These are phyloP conservation scores for Talaromyces albobiverticillius DNA, from an alignment of 2,329 filamentous ascomycete genomes.

Conservation along the genomic window DNA sequence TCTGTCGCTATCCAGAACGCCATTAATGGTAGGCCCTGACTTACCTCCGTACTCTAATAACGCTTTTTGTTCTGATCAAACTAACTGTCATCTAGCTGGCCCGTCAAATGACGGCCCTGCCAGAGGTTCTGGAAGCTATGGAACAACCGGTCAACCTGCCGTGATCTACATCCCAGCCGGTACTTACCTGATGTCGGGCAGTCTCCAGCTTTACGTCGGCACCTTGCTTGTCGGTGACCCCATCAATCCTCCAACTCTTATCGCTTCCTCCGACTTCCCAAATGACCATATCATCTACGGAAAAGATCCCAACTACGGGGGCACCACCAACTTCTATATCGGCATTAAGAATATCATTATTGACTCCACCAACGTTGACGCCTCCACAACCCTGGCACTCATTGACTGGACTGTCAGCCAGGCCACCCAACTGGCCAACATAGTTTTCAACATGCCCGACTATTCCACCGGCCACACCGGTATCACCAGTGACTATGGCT, in stretches of 20 bases:
- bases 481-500: constrained; percentile 16
- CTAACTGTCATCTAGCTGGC: constrained; percentile 19
- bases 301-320: constrained; percentile 18
- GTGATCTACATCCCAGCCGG: constrained; percentile 29
- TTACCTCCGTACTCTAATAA: neutral
- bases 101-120: constrained; percentile 22
- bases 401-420: constrained; percentile 36
- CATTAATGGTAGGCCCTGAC: constrained; percentile 27
- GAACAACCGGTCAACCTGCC: constrained; percentile 28
- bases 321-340: constrained; percentile 30
- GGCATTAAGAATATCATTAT: constrained; percentile 31
- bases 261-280: constrained; percentile 23
- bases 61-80: neutral
- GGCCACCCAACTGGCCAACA: constrained; percentile 30
- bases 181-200: constrained; percentile 23
- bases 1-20: constrained; percentile 28
- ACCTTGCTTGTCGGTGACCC: constrained; percentile 33
- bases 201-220: constrained; percentile 26
- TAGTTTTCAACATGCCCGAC: constrained; percentile 31
- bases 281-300: constrained; percentile 29
- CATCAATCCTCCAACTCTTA: constrained; percentile 27
- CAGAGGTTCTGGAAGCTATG: constrained; percentile 24
- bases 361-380: constrained; percentile 25
- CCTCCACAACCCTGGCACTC: constrained; percentile 21
- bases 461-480: constrained; percentile 27